These are phyloP conservation scores for Umbellularia californica DNA, from an alignment of 164 flowering plant genomes.

Conservation along the genomic window DNA sequence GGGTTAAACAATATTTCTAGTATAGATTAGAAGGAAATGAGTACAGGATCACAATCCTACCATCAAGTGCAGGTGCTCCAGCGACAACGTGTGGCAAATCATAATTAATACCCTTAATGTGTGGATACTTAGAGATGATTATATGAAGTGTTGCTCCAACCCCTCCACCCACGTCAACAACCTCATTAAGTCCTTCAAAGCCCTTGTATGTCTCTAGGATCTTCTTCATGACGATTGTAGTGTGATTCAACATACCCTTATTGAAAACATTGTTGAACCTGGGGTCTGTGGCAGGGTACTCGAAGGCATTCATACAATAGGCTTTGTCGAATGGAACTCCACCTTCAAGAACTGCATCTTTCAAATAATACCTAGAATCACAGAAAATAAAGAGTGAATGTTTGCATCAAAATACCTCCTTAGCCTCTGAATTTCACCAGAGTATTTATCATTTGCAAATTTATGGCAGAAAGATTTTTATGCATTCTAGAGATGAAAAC, in stretches of 20 bases:
- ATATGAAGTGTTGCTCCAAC: slow-evolving; percentile 2
- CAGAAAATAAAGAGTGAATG: background rate
- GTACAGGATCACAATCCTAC: background rate
- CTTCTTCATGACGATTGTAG: background rate
- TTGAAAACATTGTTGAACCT: slow-evolving; percentile 4
- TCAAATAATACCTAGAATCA: background rate
- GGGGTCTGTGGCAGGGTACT: background rate
- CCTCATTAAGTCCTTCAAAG: background rate
- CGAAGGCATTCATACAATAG: background rate
- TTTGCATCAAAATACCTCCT: no score
- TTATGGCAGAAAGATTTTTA: no score
- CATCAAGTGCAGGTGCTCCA: background rate
- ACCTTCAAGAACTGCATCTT: slow-evolving; percentile 3
- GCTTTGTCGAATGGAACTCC: background rate
- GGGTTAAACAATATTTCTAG: no score
- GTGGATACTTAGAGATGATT: slow-evolving; percentile 1
- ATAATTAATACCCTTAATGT: slow-evolving; percentile 8
- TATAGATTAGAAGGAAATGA: no score
- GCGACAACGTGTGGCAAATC: slow-evolving; percentile 9
- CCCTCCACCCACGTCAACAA: slow-evolving; percentile 8
- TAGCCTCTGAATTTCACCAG: no score
- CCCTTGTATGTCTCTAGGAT: background rate
- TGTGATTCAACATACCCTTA: background rate
- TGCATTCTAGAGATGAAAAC: no score
- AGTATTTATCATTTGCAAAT: no score